Evolutionary conservation across 352 stramenopile species (phyloP).

Genomic region (Phytophthora macrochlamydospora): DNA sequence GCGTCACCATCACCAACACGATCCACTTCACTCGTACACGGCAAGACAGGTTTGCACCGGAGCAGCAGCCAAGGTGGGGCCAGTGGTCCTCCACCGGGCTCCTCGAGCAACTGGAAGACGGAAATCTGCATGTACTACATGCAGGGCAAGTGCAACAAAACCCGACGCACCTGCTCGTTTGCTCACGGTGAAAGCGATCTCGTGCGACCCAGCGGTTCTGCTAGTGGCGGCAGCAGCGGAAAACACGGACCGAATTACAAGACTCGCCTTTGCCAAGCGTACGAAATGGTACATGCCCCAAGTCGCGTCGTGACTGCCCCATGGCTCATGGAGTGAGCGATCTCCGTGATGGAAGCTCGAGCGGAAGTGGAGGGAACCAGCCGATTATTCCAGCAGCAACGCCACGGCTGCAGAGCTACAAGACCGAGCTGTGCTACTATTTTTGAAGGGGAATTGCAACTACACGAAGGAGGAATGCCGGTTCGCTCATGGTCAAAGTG

Average conservation of each 20-base stretch:
- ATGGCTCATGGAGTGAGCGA: constrained; percentile 83
- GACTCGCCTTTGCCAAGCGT: constrained; percentile 79
- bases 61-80: constrained; percentile 29
- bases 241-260: constrained; percentile 66
- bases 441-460: constrained; percentile 90
- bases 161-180: constrained; percentile 85
- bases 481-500: constrained; percentile 85
- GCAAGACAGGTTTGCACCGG: constrained; percentile 41
- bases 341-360: constrained; percentile 51
- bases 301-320: constrained; percentile 76
- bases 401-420: constrained; percentile 86
- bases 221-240: constrained; percentile 7
- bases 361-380: constrained; percentile 27
- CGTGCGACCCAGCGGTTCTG: constrained; percentile 40
- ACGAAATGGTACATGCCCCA: constrained; percentile 76
- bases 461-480: constrained; percentile 88
- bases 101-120: constrained; percentile 85
- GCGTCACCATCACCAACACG: constrained; percentile 31
- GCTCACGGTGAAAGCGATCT: constrained; percentile 85
- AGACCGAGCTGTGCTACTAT: constrained; percentile 90
- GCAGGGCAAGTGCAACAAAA: constrained; percentile 91
- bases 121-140: constrained; percentile 92
- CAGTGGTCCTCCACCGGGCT: constrained; percentile 27
- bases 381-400: constrained; percentile 47
- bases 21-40: constrained; percentile 18